Evolutionary conservation across 2,329 filamentous ascomycete genomes (phyloP), one percentile per base, ranked within the genome.

Genomic region (Colletotrichum orbiculare): DNA sequence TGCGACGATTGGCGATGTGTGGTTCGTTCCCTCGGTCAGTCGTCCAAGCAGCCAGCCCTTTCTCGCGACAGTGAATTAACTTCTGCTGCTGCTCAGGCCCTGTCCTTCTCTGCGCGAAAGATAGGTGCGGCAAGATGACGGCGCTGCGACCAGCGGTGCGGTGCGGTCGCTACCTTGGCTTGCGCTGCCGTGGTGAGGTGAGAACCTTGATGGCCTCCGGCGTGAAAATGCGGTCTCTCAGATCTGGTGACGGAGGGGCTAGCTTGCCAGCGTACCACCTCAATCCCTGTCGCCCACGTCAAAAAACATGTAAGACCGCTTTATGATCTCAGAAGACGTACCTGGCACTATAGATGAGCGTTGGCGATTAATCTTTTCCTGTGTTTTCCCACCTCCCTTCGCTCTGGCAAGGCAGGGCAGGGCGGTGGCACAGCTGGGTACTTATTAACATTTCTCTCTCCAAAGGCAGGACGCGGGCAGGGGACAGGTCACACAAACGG

Each of bases 141-240:
- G 25, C 25, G 25, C 25, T 25, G 25, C 25, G 25, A 25, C 25
- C 25, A 25, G 25, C 25, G 25, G 25, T 25, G 25, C 13, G 25
- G 25, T 5, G 25, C 25, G 25, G 25, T 25, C 25, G 25, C 25
- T 5, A 25, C 25, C 25, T 25, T 25, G 5, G 4, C 25, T 25
- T 25, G 4, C 25, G 25, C 25, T 25, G 25, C 25, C 25, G 42
- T 47, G 47, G 47, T 34, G 42, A 17, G 35, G 35, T 64, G 67
- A 64, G 67, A 64, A 59, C 55, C 54, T 60, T 60, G 67, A 67
- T 67, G 66, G 67, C 50, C 55, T 48, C 42, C 34, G 53, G 58
- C 59, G 63, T 46, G 53, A 66, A 66, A 64, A 61, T 64, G 57
- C 62, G 45, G 62, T 37, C 57, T 64, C 43, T 64, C 61, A 54